Percentiles rank a stretch among this genome's conserved stretches.
Conservation (phyloP, 2,329 filamentous ascomycete species). For the Paradendryphiella salina region DNA sequence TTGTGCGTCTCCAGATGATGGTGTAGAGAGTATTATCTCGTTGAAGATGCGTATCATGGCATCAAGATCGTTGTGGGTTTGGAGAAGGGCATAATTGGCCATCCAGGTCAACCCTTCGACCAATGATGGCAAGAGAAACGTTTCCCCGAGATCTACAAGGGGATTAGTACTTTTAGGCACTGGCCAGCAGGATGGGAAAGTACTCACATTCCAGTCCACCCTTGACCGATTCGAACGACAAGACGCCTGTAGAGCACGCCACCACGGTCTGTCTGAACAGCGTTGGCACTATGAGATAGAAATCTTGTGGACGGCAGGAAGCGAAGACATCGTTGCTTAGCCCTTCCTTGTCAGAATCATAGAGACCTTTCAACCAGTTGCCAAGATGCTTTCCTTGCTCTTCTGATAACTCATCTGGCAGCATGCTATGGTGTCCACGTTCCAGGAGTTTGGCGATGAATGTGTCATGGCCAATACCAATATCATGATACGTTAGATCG, state of each 20-base stretch:
- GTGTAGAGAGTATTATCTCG: conserved; percentile 69
- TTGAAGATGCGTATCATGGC: conserved; percentile 72
- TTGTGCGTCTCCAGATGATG: conserved; percentile 71
- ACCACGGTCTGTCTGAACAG: conserved; percentile 75
- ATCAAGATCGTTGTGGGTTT: conserved; percentile 65
- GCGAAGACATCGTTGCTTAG: conserved; percentile 81
- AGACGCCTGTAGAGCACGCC: conserved; percentile 65
- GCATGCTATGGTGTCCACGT: conserved; percentile 60
- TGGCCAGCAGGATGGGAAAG: neutral
- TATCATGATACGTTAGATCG: conserved; percentile 64
- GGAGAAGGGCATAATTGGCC: conserved; percentile 68
- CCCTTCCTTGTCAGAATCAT: conserved; percentile 67
- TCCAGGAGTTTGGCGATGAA: conserved; percentile 70
- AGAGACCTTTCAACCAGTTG: conserved; percentile 77
- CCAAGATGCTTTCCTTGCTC: conserved; percentile 68
- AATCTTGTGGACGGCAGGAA: conserved; percentile 79
- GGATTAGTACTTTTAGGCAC: conserved; percentile 1
- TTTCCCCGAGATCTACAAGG: conserved; percentile 69
- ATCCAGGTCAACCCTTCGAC: conserved; percentile 74
- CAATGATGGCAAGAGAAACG: conserved; percentile 77
- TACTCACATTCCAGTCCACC: conserved; percentile 73
- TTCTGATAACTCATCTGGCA: conserved; percentile 64
- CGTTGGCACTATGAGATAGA: conserved; percentile 76
- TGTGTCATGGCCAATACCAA: conserved; percentile 66
- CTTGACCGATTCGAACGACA: conserved; percentile 72